A percentile compares a stretch with the other conserved stretches of the same genome.
Evolutionary conservation across 2,329 filamentous ascomycete genomes (phyloP).

Genomic region (Chaetomium sp.): DNA sequence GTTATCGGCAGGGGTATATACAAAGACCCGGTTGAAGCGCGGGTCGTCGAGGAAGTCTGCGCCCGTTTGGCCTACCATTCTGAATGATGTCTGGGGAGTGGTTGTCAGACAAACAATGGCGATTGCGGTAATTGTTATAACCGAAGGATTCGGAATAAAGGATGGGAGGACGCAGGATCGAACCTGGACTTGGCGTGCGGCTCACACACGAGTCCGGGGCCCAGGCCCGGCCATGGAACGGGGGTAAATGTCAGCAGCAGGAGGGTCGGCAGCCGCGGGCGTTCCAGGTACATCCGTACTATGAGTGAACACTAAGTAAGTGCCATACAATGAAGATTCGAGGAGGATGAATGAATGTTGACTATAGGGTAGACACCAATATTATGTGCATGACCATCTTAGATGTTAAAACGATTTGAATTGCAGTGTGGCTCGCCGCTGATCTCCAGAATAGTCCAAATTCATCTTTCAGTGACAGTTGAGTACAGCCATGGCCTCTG

Average conservation of each 20-base stretch:
- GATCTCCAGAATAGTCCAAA: too few relatives aligned
- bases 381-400: too few relatives aligned
- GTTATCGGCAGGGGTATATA: slow-evolving; percentile 26
- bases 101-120: neutral
- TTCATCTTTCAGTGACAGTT: too few relatives aligned
- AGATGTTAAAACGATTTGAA: too few relatives aligned
- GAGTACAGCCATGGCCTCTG: too few relatives aligned
- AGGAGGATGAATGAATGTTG: too few relatives aligned
- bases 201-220: neutral
- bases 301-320: neutral
- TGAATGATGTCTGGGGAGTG: neutral
- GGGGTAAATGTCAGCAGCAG: neutral
- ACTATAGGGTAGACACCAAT: too few relatives aligned
- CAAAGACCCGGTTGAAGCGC: slow-evolving; percentile 28
- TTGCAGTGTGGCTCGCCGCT: too few relatives aligned
- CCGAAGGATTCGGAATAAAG: neutral
- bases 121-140: neutral
- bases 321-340: too few relatives aligned
- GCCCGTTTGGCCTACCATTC: neutral
- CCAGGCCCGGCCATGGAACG: neutral
- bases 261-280: too few relatives aligned
- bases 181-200: neutral
- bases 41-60: slow-evolving; percentile 5
- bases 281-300: neutral
- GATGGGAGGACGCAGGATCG: too few relatives aligned